Conservation (phyloP, 2,329 filamentous ascomycete genomes). For the Pestalotiopsis sp. region DNA sequence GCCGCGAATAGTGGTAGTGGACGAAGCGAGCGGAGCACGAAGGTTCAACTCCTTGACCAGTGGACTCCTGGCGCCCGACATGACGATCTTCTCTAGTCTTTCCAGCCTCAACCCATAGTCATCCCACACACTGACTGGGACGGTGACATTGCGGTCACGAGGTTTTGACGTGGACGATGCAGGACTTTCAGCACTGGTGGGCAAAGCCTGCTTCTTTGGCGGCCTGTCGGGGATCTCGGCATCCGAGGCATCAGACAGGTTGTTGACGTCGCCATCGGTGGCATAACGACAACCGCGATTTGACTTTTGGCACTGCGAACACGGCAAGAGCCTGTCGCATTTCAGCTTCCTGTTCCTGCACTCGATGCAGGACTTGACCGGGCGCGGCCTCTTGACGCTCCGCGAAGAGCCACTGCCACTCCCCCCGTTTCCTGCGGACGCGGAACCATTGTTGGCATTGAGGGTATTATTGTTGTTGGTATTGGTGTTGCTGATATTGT, state of each 20-base stretch:
- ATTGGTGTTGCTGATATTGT: constrained; percentile 7
- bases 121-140: constrained; percentile 38
- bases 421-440: background rate
- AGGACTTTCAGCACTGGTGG: constrained; percentile 12
- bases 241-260: constrained; percentile 53
- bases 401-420: constrained; percentile 25
- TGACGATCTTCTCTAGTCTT: constrained; percentile 52
- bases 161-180: constrained; percentile 17
- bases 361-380: constrained; percentile 58
- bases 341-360: constrained; percentile 59
- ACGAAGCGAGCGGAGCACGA: constrained; percentile 31
- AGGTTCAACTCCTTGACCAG: constrained; percentile 18
- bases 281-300: constrained; percentile 55
- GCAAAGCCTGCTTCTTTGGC: constrained; percentile 23
- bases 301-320: constrained; percentile 61
- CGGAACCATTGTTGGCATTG: background rate
- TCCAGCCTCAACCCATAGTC: constrained; percentile 53
- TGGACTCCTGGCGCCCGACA: constrained; percentile 38
- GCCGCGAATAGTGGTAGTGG: constrained; percentile 49
- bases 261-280: constrained; percentile 47
- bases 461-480: background rate
- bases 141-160: constrained; percentile 28
- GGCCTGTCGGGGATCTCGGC: constrained; percentile 25
- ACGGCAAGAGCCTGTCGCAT: constrained; percentile 58
- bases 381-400: constrained; percentile 55